These are phyloP conservation scores for Tylopilus cervinicoccineus DNA, from an alignment of 768 basidiomycete species.

Conservation along the genomic window DNA sequence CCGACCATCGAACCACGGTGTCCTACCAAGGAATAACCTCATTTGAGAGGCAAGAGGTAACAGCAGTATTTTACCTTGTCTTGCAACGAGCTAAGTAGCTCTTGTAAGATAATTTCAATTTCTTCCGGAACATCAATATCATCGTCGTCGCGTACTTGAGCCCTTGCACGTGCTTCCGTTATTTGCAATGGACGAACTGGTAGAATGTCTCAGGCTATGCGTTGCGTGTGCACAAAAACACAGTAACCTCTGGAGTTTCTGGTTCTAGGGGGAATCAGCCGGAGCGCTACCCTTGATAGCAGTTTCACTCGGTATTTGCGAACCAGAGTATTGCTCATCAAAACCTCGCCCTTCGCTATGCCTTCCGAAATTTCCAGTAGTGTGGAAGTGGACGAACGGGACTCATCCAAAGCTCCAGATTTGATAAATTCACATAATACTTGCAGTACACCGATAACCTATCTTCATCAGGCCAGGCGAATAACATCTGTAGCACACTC, in stretches of 20 bases:
- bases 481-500: conserved; percentile 12
- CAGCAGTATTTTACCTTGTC: conserved; percentile 61
- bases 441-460: conserved; percentile 69
- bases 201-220: conserved; percentile 14
- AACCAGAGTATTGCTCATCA: conserved; percentile 59
- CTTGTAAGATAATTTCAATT: conserved; percentile 69
- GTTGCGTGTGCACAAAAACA: conserved; percentile 22
- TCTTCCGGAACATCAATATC: conserved; percentile 71
- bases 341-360: conserved; percentile 38
- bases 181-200: conserved; percentile 26
- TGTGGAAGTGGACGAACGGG: conserved; percentile 39
- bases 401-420: conserved; percentile 51
- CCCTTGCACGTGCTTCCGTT: conserved; percentile 6
- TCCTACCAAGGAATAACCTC: conserved; percentile 51
- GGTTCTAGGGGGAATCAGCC: conserved; percentile 51
- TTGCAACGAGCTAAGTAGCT: conserved; percentile 67
- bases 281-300: conserved; percentile 57
- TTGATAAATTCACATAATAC: conserved; percentile 70
- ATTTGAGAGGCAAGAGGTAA: background rate
- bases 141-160: conserved; percentile 23
- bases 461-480: conserved; percentile 2
- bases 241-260: conserved; percentile 38
- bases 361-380: conserved; percentile 44
- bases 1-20: conserved; percentile 91
- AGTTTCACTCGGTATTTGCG: conserved; percentile 70